These are phyloP conservation scores for Rhynchospora breviuscula DNA, from an alignment of 176 grass and related monocot genomes.

Conservation along the genomic window DNA sequence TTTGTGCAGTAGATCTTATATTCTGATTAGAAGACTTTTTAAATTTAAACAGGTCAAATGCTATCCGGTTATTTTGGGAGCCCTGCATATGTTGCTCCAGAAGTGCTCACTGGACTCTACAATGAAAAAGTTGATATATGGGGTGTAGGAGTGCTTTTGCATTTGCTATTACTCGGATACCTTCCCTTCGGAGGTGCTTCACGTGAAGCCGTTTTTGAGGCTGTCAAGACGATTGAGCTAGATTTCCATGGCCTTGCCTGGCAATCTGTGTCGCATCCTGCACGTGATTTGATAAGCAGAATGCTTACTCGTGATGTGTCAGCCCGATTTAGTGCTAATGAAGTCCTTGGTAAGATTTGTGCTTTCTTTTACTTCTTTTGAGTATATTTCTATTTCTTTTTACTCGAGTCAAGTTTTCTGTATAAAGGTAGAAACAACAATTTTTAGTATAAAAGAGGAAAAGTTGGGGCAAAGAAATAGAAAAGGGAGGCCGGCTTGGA, in stretches of 20 bases:
- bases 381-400: neutral
- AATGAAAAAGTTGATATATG: constrained; percentile 93
- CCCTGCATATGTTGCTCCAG: constrained; percentile 92
- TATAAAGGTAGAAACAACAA: neutral
- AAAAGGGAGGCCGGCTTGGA: neutral
- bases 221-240: constrained; percentile 65
- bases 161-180: constrained; percentile 65
- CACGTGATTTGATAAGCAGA: constrained; percentile 57
- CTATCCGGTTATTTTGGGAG: constrained; percentile 81
- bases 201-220: constrained; percentile 68
- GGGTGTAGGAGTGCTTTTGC: constrained; percentile 77
- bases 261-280: constrained; percentile 61
- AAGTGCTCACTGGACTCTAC: constrained; percentile 78
- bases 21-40: neutral
- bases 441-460: neutral
- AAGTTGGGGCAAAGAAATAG: neutral
- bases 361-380: neutral
- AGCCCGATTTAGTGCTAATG: constrained; percentile 50
- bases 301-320: constrained; percentile 81
- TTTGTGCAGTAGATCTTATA: neutral
- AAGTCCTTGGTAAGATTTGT: constrained; percentile 60
- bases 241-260: constrained; percentile 60
- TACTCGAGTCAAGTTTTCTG: neutral
- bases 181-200: constrained; percentile 85
- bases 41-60: constrained; percentile 61